Evolutionary conservation across 2,329 filamentous ascomycete genomes (phyloP).

Genomic region (Sclerotinia borealis): DNA sequence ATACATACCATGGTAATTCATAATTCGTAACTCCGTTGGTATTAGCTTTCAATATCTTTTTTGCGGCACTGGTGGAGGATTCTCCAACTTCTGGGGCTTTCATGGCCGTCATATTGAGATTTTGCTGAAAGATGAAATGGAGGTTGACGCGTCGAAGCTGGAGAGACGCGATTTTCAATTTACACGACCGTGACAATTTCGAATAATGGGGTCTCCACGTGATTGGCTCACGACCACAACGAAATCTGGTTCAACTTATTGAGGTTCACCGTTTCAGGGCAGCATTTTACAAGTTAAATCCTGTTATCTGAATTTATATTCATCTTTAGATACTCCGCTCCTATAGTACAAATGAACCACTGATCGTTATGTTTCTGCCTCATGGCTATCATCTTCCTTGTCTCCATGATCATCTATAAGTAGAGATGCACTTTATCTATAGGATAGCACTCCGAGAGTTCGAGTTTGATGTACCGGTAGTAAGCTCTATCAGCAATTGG

Average conservation of each 20-base stretch:
- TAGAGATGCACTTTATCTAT: background rate
- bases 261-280: too few relatives aligned
- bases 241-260: too few relatives aligned
- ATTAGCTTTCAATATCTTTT: constrained; percentile 46
- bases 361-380: background rate
- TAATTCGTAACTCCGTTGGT: constrained; percentile 52
- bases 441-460: background rate
- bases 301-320: too few relatives aligned
- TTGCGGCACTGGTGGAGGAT: constrained; percentile 51
- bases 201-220: background rate
- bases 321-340: too few relatives aligned
- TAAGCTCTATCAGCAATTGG: background rate
- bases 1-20: constrained; percentile 68
- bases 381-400: background rate
- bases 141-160: constrained; percentile 19
- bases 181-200: constrained; percentile 17
- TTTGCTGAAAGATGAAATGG: constrained; percentile 2
- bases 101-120: constrained; percentile 22
- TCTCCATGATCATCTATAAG: background rate
- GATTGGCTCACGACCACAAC: background rate
- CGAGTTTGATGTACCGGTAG: background rate
- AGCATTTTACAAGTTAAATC: too few relatives aligned
- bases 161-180: constrained; percentile 20
- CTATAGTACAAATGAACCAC: background rate
- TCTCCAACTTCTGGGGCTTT: constrained; percentile 44